Base-by-base conservation (phyloP, 2,329 filamentous ascomycete species). In the Cercospora sp. region DNA sequence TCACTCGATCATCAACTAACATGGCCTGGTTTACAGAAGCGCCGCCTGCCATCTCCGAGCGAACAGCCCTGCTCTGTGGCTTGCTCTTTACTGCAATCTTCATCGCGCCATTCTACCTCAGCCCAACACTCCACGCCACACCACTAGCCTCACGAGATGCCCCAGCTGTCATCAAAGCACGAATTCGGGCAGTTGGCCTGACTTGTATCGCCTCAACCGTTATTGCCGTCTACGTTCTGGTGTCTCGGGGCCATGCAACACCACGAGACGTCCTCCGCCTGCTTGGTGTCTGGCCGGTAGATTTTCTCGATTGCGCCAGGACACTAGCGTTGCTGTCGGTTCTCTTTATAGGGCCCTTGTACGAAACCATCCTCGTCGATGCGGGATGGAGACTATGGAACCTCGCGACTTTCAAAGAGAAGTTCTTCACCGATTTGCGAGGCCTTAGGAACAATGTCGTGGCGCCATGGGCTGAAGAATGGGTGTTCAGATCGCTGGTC, bases 51-150 rank as follows among this genome's bases (percentile, higher is more conserved):
- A 73, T 75, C 63, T 72, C 73, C 6, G 71, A 74, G 51, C 67
- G 67, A 23, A 73, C 73, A 16, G 77, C 77, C 1, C 65, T 78
- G 31, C 71, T 76, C 30, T 76, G 73, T 60, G 76, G 73, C 31
- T 82, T 94, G 70, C 80, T 89, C 69, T 97, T 96, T 81, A 97
- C 93, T n/a, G 79, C 93, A 73, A 82, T 93, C 82, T 99, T 98
- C 82, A 92, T 99, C 74, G 83, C 91, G 3, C 94, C 95, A 26
- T 93, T 98, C 80, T 97, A 99, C 83, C 84, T 94, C 71, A 95
- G 90, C 20, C 80, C 88, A 3, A 86, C 88, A 20, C 96, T 94
- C 5, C 88, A 94, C 63, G 93, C 94, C 6, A 95, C 92, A 7
- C 86, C 88, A 28, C 88, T 86, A 64, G 86, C 96, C 30, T 92